phyloP scores from a whole-genome alignment of 2,329 filamentous ascomycete species.

The Pseudocercospora cruenta region DNA sequence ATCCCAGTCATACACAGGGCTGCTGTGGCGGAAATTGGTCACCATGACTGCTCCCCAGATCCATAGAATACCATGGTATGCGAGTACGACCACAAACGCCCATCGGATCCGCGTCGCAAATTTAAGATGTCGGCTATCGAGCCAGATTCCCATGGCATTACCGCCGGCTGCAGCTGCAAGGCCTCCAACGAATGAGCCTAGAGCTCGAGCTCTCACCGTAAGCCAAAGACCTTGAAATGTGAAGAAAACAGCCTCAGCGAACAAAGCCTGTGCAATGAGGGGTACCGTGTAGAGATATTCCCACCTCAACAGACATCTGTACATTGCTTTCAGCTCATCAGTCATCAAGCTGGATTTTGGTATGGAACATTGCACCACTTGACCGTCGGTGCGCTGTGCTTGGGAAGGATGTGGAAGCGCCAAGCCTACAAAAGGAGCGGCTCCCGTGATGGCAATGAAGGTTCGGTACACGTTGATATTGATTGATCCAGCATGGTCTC shows the following conservation, averaged over 20 bases:
- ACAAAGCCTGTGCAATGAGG: constrained; percentile 71
- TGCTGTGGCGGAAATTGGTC: constrained; percentile 59
- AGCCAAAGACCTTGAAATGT: constrained; percentile 68
- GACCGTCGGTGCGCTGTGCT: constrained; percentile 68
- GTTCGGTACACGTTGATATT: constrained; percentile 69
- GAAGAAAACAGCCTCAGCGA: constrained; percentile 71
- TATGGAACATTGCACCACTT: constrained; percentile 63
- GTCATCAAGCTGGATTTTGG: constrained; percentile 53
- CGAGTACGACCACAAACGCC: constrained; percentile 58
- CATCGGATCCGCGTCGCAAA: constrained; percentile 58
- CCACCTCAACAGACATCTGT: constrained; percentile 61
- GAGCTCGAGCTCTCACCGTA: constrained; percentile 66
- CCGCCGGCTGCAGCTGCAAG: constrained; percentile 67
- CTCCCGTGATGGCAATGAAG: constrained; percentile 70
- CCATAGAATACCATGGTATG: constrained; percentile 71
- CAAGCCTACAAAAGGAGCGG: constrained; percentile 66
- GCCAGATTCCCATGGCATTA: constrained; percentile 67
- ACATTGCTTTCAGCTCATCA: constrained; percentile 63
- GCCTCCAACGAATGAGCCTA: constrained; percentile 72
- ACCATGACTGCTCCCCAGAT: constrained; percentile 69
- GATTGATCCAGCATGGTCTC: constrained; percentile 63
- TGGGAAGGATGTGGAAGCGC: constrained; percentile 63
- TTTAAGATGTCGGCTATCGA: constrained; percentile 61
- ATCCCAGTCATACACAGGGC: constrained; percentile 68
- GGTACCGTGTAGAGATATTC: constrained; percentile 67